phyloP scores from a whole-genome alignment of 805 yeast species.

The Metschnikowia gelsemii region DNA sequence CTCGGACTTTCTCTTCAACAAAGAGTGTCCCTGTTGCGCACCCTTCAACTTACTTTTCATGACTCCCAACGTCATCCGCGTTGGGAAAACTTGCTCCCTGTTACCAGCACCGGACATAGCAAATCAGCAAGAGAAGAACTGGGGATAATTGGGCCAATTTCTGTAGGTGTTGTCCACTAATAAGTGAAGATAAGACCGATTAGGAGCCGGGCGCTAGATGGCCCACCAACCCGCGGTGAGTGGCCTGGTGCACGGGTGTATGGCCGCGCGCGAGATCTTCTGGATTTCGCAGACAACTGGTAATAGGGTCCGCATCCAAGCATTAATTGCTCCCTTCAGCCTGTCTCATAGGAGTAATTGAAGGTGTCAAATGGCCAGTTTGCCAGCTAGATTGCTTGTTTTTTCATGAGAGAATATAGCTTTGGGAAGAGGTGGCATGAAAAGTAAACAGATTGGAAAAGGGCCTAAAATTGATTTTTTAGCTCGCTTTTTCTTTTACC shows the following conservation, averaged over 20 bases:
- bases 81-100: conserved; percentile 95
- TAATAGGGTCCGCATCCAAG: too few species aligned
- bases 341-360: too few species aligned
- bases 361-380: too few species aligned
- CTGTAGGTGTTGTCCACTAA: not conserved
- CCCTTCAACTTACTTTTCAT: conserved; percentile 97
- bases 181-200: not conserved
- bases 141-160: not conserved
- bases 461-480: too few species aligned
- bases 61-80: conserved; percentile 93
- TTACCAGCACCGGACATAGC: conserved; percentile 66
- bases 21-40: conserved; percentile 93
- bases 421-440: too few species aligned
- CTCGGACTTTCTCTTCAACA: conserved; percentile 92
- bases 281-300: too few species aligned
- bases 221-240: not conserved
- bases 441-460: too few species aligned
- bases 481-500: too few species aligned
- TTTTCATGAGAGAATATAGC: too few species aligned
- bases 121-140: not conserved
- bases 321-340: too few species aligned
- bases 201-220: not conserved
- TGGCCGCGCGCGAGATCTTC: not conserved
- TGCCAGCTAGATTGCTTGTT: too few species aligned
- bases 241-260: conserved; percentile 3